Evolutionary conservation across 805 yeast genomes (phyloP).

Genomic region (Candida pseudoglaebosa): DNA sequence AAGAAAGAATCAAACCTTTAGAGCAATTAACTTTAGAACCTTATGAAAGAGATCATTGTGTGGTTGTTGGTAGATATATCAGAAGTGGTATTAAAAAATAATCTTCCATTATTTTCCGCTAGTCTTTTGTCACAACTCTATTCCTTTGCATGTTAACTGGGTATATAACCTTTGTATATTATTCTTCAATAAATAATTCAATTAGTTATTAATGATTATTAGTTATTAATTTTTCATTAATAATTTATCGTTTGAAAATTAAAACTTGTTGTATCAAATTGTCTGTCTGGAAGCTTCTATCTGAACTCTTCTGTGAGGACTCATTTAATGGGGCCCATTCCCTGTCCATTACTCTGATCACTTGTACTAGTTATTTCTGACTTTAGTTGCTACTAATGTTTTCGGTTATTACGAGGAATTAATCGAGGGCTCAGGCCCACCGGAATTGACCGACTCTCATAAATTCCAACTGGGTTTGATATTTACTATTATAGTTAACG

Average conservation of each 20-base stretch:
- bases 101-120: constrained; percentile 6
- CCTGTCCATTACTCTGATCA: too few relatives aligned
- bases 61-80: constrained; percentile 94
- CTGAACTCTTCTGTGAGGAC: too few relatives aligned
- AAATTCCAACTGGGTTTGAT: not conserved
- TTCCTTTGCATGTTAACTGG: not conserved
- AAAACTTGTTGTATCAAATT: too few relatives aligned
- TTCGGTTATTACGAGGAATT: not conserved
- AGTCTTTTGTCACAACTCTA: not conserved
- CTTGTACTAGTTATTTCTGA: too few relatives aligned
- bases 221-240: not conserved
- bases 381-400: not conserved
- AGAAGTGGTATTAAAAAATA: constrained; percentile 73
- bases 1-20: constrained; percentile 96
- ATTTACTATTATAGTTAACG: not conserved
- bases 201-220: not conserved
- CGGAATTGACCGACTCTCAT: not conserved
- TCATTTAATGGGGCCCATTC: too few relatives aligned
- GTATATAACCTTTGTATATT: not conserved
- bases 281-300: too few relatives aligned
- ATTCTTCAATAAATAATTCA: not conserved
- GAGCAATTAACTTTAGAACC: constrained; percentile 99
- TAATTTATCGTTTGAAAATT: not conserved
- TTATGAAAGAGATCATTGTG: constrained; percentile 99
- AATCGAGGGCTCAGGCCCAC: not conserved